Evolutionary conservation across 163 green algal genomes (phyloP).

Genomic region (Scenedesmus sp.): DNA sequence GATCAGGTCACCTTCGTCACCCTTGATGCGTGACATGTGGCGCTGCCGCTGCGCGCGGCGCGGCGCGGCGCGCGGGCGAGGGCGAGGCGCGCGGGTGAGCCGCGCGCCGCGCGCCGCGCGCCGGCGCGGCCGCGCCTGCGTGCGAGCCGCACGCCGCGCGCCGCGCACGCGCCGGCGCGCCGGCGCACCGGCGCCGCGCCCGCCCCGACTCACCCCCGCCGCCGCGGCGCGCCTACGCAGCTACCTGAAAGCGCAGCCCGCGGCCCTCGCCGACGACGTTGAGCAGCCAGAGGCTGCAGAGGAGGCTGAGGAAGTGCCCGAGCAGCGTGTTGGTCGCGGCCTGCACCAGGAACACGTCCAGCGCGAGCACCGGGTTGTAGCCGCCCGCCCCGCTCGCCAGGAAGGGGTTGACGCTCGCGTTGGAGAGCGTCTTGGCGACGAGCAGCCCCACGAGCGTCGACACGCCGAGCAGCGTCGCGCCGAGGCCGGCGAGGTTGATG

Average conservation of each 20-base stretch:
- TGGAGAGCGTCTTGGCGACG: slow-evolving; percentile 94
- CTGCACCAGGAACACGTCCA: slow-evolving; percentile 97
- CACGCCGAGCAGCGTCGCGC: slow-evolving; percentile 79
- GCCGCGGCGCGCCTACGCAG: neutral
- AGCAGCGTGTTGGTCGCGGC: slow-evolving; percentile 95
- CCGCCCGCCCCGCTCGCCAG: slow-evolving; percentile 70
- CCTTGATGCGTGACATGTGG: slow-evolving; percentile 34
- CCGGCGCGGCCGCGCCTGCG: too few relatives aligned
- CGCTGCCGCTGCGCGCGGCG: slow-evolving; percentile 13
- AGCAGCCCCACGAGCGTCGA: slow-evolving; percentile 80
- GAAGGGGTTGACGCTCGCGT: slow-evolving; percentile 92
- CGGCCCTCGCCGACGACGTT: slow-evolving; percentile 67
- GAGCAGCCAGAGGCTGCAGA: slow-evolving; percentile 81
- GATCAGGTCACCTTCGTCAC: neutral
- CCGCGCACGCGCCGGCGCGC: too few relatives aligned
- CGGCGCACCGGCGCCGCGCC: too few relatives aligned
- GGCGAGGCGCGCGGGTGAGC: neutral
- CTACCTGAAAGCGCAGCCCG: slow-evolving; percentile 64
- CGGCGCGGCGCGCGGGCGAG: too few relatives aligned
- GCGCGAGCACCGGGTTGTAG: slow-evolving; percentile 94
- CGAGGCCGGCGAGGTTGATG: slow-evolving; percentile 86
- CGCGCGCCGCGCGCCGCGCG: neutral
- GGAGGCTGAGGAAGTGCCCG: slow-evolving; percentile 84
- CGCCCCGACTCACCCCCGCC: neutral
- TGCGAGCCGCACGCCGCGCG: too few relatives aligned